Evolutionary conservation across 441 rosid species (phyloP).

Genomic region (Gossypium schwendimanii): DNA sequence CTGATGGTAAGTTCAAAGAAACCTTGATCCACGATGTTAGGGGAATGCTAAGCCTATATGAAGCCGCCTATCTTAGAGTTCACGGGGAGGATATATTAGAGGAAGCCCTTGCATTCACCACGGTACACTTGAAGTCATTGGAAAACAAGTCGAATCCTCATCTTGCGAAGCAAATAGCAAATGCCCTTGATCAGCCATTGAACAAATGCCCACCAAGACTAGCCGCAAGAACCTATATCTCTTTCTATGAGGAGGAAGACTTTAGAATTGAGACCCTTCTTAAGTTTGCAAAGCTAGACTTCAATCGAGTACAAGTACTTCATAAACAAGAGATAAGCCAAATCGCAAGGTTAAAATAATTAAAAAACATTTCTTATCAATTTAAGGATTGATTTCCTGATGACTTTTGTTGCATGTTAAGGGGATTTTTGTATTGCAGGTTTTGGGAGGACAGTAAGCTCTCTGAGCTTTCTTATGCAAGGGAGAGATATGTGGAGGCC

Average conservation of each 20-base stretch:
- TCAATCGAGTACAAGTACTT: neutral
- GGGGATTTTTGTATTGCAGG: neutral
- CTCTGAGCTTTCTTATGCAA: neutral
- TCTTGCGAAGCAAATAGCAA: neutral
- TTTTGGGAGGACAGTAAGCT: neutral
- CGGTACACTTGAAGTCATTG: neutral
- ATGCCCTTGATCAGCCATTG: neutral
- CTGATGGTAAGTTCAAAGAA: constrained; percentile 1
- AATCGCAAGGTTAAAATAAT: neutral
- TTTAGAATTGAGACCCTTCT: neutral
- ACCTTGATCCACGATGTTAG: neutral
- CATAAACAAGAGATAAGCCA: neutral
- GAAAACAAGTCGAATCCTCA: neutral
- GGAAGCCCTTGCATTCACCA: constrained; percentile 9
- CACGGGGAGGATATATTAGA: neutral
- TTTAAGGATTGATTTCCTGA: neutral
- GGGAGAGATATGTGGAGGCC: neutral
- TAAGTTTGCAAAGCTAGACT: neutral
- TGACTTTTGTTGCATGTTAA: neutral
- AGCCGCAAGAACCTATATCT: neutral
- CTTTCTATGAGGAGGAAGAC: neutral
- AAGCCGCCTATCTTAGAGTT: constrained; percentile 14
- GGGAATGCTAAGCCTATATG: constrained; percentile 14
- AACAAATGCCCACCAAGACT: constrained; percentile 6
- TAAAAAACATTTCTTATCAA: no score